A percentile compares a stretch with the other conserved stretches of the same genome.
phyloP scores from a whole-genome alignment of 768 basidiomycete genomes.

The Pulveroboletus sp. region DNA sequence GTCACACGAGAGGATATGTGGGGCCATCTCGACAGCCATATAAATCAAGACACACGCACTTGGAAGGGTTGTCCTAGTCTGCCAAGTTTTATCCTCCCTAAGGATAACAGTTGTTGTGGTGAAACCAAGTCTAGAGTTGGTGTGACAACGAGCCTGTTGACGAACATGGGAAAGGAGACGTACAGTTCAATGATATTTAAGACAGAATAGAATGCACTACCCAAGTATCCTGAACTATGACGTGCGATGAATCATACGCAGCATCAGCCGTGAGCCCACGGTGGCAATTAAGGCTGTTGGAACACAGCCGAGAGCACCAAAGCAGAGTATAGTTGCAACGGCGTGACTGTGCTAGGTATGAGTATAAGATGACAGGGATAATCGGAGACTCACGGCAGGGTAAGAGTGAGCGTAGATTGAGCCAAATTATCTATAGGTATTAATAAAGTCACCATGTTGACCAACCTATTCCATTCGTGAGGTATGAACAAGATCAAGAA shows the following conservation, averaged over 20 bases:
- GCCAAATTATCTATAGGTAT: slow-evolving; percentile 49
- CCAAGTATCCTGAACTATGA: slow-evolving; percentile 46
- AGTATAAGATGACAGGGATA: background rate
- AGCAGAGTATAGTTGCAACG: slow-evolving; percentile 42
- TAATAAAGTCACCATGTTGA: slow-evolving; percentile 43
- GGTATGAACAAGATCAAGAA: background rate
- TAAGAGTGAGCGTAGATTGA: slow-evolving; percentile 45
- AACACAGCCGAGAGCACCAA: slow-evolving; percentile 39
- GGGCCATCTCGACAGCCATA: background rate
- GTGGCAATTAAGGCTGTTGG: slow-evolving; percentile 49
- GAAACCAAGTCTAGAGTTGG: slow-evolving; percentile 39
- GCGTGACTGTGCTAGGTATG: slow-evolving; percentile 31
- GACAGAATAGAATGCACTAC: slow-evolving; percentile 45
- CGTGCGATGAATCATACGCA: slow-evolving; percentile 51
- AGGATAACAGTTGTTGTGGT: slow-evolving; percentile 44
- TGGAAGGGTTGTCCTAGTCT: slow-evolving; percentile 39
- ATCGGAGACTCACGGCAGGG: slow-evolving; percentile 36
- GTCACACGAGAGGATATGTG: too few relatives aligned
- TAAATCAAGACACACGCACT: slow-evolving; percentile 18
- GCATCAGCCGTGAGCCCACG: slow-evolving; percentile 48
- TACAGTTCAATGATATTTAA: slow-evolving; percentile 51
- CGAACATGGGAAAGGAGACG: background rate
- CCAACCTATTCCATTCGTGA: slow-evolving; percentile 33
- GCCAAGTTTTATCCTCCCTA: slow-evolving; percentile 50
- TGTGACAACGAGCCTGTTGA: background rate